Evolutionary conservation across 163 green algal species (phyloP).

Genomic region (Prototheca stagnorum): DNA sequence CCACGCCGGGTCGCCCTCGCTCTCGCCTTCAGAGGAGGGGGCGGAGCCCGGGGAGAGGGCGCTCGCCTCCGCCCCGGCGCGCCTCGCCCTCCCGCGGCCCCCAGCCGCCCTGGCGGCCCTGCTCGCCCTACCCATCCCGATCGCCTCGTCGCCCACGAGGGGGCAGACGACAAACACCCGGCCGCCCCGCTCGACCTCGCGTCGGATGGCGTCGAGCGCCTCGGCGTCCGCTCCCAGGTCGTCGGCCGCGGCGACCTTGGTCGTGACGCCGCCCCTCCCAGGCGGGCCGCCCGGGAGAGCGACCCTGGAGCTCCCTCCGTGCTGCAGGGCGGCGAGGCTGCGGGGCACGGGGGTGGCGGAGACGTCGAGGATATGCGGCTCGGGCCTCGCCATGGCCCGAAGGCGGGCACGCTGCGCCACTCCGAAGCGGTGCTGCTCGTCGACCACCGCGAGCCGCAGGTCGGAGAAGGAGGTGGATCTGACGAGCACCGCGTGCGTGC

Average conservation of each 20-base stretch:
- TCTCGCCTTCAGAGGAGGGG: too few species aligned
- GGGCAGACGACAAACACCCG: slow-evolving; percentile 70
- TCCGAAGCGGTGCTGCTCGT: slow-evolving; percentile 93
- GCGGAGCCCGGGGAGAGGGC: too few species aligned
- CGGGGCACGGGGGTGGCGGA: slow-evolving; percentile 49
- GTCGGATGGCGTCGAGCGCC: slow-evolving; percentile 27
- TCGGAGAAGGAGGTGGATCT: slow-evolving; percentile 34
- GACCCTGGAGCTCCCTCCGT: slow-evolving; percentile 50
- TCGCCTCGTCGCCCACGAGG: slow-evolving; percentile 24
- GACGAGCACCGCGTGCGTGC: slow-evolving; percentile 68
- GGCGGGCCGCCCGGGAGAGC: slow-evolving; percentile 54
- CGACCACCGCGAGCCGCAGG: slow-evolving; percentile 76
- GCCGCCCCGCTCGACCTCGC: slow-evolving; percentile 24
- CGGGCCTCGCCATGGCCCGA: slow-evolving; percentile 17
- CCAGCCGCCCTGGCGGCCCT: too few species aligned
- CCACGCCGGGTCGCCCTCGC: too few species aligned
- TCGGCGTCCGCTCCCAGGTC: slow-evolving; percentile 1
- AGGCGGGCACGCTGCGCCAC: slow-evolving; percentile 67
- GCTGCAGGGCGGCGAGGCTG: slow-evolving; percentile 46
- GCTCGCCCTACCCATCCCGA: too few species aligned
- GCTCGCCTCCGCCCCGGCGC: too few species aligned
- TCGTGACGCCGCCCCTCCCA: slow-evolving; percentile 47
- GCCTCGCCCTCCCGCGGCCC: too few species aligned
- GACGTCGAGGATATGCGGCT: slow-evolving; percentile 77
- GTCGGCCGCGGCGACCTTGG: slow-evolving; percentile 27